Percentiles rank a stretch among this genome's conserved stretches.
Conservation (phyloP, 495 filamentous ascomycete genomes). For the Penicillium samsonianum region DNA sequence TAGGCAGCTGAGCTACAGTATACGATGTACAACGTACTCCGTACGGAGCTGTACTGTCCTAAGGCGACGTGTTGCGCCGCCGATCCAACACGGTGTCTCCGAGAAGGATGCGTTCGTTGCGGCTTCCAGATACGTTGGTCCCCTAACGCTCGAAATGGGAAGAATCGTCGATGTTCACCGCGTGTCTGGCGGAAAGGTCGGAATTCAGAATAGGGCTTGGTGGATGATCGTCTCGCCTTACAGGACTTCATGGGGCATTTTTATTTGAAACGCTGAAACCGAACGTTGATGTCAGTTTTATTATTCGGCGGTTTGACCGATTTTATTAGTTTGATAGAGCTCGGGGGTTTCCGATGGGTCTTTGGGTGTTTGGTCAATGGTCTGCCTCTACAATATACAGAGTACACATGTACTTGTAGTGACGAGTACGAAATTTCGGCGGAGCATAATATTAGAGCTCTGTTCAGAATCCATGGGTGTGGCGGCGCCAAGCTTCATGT, state of each 20-base stretch:
- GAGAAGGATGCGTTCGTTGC: background rate
- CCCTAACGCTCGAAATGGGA: background rate
- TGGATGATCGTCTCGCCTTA: background rate
- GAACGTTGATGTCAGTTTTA: no score
- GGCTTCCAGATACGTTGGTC: background rate
- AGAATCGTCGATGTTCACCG: background rate
- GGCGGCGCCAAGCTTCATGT: no score
- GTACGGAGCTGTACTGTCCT: no score
- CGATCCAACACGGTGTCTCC: background rate
- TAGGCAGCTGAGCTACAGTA: background rate
- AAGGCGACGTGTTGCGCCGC: background rate
- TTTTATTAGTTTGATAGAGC: no score
- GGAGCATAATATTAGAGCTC: no score
- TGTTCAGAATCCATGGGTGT: no score
- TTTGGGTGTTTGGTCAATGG: no score
- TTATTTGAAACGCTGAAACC: background rate
- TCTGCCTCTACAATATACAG: no score
- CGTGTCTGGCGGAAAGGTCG: background rate
- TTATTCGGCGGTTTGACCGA: no score
- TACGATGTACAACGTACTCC: background rate
- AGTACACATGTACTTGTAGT: no score
- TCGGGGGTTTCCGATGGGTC: no score
- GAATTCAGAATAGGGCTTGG: background rate
- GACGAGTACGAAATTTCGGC: no score
- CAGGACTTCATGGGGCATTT: background rate